These are phyloP conservation scores for Tubosaeta brunneosetosa DNA, from an alignment of 768 basidiomycete species.

Conservation along the genomic window DNA sequence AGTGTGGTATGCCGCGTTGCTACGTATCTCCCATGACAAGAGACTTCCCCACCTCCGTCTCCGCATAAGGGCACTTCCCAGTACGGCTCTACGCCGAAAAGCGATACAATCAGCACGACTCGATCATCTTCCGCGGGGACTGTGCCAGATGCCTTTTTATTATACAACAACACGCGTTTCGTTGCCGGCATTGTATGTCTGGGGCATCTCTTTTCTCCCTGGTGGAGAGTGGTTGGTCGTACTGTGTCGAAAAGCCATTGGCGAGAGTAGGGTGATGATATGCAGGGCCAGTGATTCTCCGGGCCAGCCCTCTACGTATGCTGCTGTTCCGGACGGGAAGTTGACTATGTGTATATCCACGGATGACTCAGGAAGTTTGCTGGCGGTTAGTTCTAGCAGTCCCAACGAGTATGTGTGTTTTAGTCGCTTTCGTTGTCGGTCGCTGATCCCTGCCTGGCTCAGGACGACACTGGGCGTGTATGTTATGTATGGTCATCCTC, in stretches of 20 bases:
- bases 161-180: background rate
- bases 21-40: conserved; percentile 1
- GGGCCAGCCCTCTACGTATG: background rate
- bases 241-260: background rate
- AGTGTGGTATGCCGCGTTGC: conserved; percentile 6
- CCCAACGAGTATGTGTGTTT: conserved; percentile 2
- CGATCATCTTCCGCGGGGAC: conserved; percentile 2
- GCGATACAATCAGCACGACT: conserved; percentile 4
- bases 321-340: background rate
- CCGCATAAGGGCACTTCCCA: background rate
- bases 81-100: background rate
- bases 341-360: conserved; percentile 2
- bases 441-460: background rate
- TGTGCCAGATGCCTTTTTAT: background rate
- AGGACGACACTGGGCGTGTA: conserved; percentile 4
- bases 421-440: background rate
- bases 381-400: conserved; percentile 3
- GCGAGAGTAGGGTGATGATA: conserved; percentile 2
- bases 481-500: background rate
- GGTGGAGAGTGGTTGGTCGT: conserved; percentile 9
- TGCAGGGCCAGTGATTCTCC: background rate
- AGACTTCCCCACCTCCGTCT: conserved; percentile 2
- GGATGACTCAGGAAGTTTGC: background rate
- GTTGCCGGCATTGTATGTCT: background rate
- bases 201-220: conserved; percentile 8